Conservation (phyloP, 495 filamentous ascomycete species). For the Lepidopterella palustris region DNA sequence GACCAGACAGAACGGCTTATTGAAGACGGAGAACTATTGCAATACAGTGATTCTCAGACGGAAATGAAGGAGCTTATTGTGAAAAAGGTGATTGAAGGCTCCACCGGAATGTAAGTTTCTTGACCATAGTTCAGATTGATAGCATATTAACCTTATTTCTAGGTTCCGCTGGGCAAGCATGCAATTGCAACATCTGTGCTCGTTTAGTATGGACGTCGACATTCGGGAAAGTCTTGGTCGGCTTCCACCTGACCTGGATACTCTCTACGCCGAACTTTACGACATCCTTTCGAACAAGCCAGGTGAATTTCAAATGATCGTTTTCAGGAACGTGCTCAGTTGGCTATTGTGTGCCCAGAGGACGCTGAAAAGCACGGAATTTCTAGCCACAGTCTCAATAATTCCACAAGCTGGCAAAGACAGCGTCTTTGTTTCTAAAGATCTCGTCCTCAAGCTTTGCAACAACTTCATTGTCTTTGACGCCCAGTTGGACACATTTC, state of each 20-base stretch:
- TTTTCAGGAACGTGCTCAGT: constrained; percentile 1
- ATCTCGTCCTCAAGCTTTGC: constrained; percentile 20
- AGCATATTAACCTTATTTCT: neutral
- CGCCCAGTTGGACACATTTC: constrained; percentile 8
- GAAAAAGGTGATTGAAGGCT: neutral
- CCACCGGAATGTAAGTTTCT: constrained; percentile 4
- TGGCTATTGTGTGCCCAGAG: constrained; percentile 6
- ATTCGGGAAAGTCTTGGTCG: neutral
- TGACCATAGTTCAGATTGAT: neutral
- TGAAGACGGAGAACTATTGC: neutral
- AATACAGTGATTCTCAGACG: neutral
- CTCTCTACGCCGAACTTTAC: constrained; percentile 29
- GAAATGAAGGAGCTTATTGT: neutral
- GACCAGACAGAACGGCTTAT: neutral
- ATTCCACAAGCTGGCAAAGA: neutral
- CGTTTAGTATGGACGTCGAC: neutral
- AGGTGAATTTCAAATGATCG: neutral
- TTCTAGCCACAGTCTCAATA: constrained; percentile 2
- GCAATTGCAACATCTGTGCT: constrained; percentile 3
- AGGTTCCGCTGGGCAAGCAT: constrained; percentile 25
- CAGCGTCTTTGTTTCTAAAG: constrained; percentile 24
- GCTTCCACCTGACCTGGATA: constrained; percentile 25
- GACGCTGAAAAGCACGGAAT: neutral
- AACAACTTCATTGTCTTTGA: constrained; percentile 7
- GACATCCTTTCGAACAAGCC: constrained; percentile 5